Evolutionary conservation across 176 grass and related monocot genomes (phyloP).

Genomic region (Lolium rigidum): DNA sequence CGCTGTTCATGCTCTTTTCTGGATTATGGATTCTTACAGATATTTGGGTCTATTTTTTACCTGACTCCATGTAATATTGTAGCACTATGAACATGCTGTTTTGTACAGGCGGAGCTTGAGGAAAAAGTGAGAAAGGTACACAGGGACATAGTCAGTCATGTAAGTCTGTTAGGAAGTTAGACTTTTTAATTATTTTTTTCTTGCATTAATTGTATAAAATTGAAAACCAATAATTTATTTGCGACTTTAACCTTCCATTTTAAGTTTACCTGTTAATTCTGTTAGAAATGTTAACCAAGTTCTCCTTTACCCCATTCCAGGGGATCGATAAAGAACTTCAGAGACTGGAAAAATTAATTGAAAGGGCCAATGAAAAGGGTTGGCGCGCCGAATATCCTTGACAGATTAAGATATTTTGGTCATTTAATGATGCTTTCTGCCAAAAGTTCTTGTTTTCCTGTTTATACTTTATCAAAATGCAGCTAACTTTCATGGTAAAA

Average conservation of each 20-base stretch:
- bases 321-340: conserved; percentile 76
- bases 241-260: conserved; percentile 17
- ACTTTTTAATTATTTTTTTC: neutral
- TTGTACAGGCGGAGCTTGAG: conserved; percentile 75
- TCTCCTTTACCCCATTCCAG: conserved; percentile 48
- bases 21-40: neutral
- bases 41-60: conserved; percentile 29
- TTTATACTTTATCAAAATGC: neutral
- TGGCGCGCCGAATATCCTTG: conserved; percentile 89
- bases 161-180: conserved; percentile 49
- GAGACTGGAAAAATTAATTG: conserved; percentile 69
- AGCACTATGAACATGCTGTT: conserved; percentile 24
- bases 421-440: conserved; percentile 32
- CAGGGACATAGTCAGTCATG: conserved; percentile 70
- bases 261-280: neutral
- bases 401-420: conserved; percentile 34
- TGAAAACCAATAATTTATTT: conserved; percentile 13
- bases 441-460: neutral
- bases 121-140: conserved; percentile 72
- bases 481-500: neutral
- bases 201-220: neutral
- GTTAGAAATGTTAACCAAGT: conserved; percentile 10
- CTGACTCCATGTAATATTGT: neutral
- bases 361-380: conserved; percentile 81
- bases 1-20: neutral